These are phyloP conservation scores for Annulohypoxylon maeteangense DNA, from an alignment of 495 filamentous ascomycete genomes.

Conservation along the genomic window DNA sequence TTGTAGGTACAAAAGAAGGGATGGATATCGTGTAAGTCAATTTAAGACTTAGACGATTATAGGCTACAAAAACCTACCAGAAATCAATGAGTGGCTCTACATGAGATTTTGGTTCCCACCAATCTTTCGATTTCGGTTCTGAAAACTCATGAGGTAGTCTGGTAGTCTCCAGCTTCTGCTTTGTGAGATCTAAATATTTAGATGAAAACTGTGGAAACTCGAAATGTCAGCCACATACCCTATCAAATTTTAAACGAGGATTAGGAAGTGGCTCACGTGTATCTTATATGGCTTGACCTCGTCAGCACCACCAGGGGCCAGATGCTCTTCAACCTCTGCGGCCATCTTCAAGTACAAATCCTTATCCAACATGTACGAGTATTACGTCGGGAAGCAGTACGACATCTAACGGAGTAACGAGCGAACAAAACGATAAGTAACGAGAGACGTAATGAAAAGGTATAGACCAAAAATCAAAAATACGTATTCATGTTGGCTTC, in stretches of 20 bases:
- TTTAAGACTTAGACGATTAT: neutral
- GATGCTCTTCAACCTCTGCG: conserved; percentile 38
- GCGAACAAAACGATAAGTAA: conserved; percentile 20
- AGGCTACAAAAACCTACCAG: conserved; percentile 52
- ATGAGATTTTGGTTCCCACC: conserved; percentile 59
- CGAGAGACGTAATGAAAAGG: conserved; percentile 30
- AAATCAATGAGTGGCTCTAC: conserved; percentile 64
- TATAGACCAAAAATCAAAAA: conserved; percentile 26
- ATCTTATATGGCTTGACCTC: conserved; percentile 62
- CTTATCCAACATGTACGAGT: conserved; percentile 22
- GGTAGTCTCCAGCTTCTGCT: conserved; percentile 65
- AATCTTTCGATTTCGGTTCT: conserved; percentile 53
- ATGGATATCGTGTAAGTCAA: conserved; percentile 11
- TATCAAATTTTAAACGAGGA: neutral
- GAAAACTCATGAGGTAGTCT: conserved; percentile 62
- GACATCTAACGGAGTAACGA: conserved; percentile 35
- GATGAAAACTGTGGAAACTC: conserved; percentile 54
- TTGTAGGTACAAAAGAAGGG: neutral
- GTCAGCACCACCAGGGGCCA: conserved; percentile 44
- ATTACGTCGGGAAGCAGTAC: conserved; percentile 29
- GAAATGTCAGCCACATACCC: conserved; percentile 23
- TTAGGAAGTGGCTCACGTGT: conserved; percentile 53
- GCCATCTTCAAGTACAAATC: conserved; percentile 32
- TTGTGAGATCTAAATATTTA: conserved; percentile 63
- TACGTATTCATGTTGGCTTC: conserved; percentile 23